phyloP scores from a whole-genome alignment of 2,329 filamentous ascomycete species.

The Dactylonectria estremocensis region DNA sequence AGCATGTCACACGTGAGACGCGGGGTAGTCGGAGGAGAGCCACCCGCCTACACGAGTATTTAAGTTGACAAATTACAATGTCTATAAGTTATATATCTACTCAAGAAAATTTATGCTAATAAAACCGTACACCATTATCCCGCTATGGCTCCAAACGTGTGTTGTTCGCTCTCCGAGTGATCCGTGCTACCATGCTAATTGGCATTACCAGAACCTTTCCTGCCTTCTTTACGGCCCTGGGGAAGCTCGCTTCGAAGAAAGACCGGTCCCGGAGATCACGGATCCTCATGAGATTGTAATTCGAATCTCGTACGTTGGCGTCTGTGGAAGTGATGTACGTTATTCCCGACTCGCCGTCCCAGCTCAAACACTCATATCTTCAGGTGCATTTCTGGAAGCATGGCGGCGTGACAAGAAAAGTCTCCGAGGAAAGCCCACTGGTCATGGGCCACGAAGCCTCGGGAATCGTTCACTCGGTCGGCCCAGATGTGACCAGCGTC shows the following conservation, averaged over 20 bases:
- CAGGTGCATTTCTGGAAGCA: constrained; percentile 89
- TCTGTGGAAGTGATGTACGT: constrained; percentile 49
- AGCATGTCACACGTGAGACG: background rate
- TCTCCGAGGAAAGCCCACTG: constrained; percentile 84
- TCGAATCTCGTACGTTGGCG: constrained; percentile 43
- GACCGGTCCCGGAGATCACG: constrained; percentile 40
- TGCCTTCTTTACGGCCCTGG: constrained; percentile 44
- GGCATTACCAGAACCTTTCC: constrained; percentile 33
- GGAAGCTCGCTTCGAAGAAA: constrained; percentile 38
- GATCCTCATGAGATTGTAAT: constrained; percentile 47
- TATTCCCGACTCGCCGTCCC: background rate
- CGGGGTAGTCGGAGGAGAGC: background rate
- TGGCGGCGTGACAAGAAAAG: constrained; percentile 84
- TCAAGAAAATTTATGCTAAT: background rate
- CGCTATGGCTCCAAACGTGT: background rate
- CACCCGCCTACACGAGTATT: background rate
- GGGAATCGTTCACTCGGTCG: constrained; percentile 81
- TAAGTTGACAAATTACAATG: background rate
- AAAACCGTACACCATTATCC: background rate
- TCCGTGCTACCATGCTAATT: background rate
- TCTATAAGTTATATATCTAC: background rate
- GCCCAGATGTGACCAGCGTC: constrained; percentile 73
- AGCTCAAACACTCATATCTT: background rate
- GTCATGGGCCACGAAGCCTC: constrained; percentile 80
- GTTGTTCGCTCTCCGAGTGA: background rate